Evolutionary conservation across 2,329 filamentous ascomycete species (phyloP).

Genomic region (Teratosphaeria destructans): DNA sequence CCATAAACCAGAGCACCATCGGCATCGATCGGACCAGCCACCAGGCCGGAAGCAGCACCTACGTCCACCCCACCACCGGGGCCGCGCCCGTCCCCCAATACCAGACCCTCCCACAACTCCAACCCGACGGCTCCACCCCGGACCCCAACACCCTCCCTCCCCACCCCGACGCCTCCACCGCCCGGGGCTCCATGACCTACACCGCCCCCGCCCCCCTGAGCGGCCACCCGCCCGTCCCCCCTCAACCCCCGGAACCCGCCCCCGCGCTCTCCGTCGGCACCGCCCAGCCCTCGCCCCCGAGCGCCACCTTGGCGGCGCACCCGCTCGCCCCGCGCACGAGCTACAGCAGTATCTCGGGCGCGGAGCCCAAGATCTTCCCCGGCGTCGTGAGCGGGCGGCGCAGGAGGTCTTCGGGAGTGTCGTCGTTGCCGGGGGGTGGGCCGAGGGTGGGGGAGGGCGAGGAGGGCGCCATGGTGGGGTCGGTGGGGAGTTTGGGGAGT

Average conservation of each 20-base stretch:
- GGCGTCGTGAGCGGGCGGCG: constrained; percentile 49
- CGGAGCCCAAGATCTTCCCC: constrained; percentile 61
- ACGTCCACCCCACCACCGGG: neutral
- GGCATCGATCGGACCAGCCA: neutral
- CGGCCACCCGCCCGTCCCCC: constrained; percentile 6
- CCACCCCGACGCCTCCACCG: neutral
- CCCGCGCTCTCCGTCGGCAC: constrained; percentile 3
- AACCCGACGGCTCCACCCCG: neutral
- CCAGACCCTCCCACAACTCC: neutral
- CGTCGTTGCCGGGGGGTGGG: neutral
- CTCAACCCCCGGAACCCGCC: constrained; percentile 7
- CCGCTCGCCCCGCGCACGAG: constrained; percentile 33
- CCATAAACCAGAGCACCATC: neutral
- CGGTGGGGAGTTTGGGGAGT: neutral
- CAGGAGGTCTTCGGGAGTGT: constrained; percentile 13
- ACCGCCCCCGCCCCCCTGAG: constrained; percentile 1
- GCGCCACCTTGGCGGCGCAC: constrained; percentile 8
- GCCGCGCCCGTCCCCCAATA: neutral
- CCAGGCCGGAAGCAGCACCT: neutral
- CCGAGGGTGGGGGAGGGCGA: neutral
- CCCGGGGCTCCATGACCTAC: constrained; percentile 2
- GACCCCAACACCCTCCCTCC: neutral
- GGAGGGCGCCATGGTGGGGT: neutral
- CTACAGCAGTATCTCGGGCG: constrained; percentile 42
- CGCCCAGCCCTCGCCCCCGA: neutral